Base-by-base conservation (phyloP, 805 yeast genomes). In the Metschnikowia chrysomelidarum region DNA sequence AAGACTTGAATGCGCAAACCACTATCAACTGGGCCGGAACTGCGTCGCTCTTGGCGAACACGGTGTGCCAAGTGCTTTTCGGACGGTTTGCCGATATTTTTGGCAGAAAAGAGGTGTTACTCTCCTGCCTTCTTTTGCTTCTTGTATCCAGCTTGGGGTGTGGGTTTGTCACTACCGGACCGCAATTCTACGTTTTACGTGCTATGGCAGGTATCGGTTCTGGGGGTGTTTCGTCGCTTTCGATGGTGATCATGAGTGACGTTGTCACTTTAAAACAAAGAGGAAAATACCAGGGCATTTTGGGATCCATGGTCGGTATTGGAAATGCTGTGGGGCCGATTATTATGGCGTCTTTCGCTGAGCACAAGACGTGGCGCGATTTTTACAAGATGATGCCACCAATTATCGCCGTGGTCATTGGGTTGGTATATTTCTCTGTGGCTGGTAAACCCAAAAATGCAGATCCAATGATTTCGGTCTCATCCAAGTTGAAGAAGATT, bases 21-120 rank as follows among this genome's bases (percentile, higher is more conserved):
- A 67, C 78, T 1, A 73, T 76, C 27, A 67, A 75, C 30, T 83
- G 91, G 89, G 81, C 83, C 3, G 87, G 88, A 3, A 77, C 88
- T 0, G 74, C 85, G 1, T 78, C 81, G 36, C 62, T 85, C 20
- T 59, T 85, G 19, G 80, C 89, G 1, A 78, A 76, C 41, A 75
- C 86, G 3, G 84, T 85, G 1, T 80, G 82, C 55, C 89, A 82
- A 57, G 89, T 87, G 0, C 54, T 84, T 17, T 80, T 78, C 37
- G 93, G 91, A 4, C 75, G 81, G 39, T 61, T 82, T 20, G 73
- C 83, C 27, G 91, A 85, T 46, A 73, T 84, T 15, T 63, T 72
- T 43, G 83, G 84, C 5, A 59, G 84, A 32, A 69, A 69, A 36
- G 56, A 60, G 8, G 64, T 73, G 7, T 52, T 76, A 7, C 40